Conservation (phyloP, 345 rosid species). For the Populus euphratica region DNA sequence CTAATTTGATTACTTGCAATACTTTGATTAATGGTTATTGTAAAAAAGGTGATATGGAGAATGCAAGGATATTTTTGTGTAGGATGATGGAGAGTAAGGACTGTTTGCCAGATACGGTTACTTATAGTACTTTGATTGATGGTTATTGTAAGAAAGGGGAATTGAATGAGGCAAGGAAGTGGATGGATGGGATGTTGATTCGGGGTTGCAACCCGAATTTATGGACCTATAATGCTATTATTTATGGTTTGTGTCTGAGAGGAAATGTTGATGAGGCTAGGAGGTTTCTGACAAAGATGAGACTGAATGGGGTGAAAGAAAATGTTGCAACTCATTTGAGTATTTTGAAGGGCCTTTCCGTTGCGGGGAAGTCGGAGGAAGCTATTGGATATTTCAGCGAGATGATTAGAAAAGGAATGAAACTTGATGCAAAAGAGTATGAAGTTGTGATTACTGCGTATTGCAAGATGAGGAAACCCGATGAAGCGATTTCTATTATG, state of each 20-base stretch:
- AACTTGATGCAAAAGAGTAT: slow-evolving; percentile 28
- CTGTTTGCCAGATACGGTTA: slow-evolving; percentile 31
- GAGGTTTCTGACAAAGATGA: slow-evolving; percentile 34
- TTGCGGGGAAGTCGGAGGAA: slow-evolving; percentile 23
- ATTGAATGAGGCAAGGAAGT: slow-evolving; percentile 33
- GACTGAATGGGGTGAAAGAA: slow-evolving; percentile 36
- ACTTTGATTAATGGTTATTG: slow-evolving; percentile 43
- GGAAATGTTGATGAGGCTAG: slow-evolving; percentile 37
- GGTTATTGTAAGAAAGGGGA: slow-evolving; percentile 42
- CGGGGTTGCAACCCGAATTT: slow-evolving; percentile 31
- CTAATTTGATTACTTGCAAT: slow-evolving; percentile 30
- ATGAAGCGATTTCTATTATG: slow-evolving; percentile 25
- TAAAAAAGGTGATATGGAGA: slow-evolving; percentile 35
- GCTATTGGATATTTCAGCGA: slow-evolving; percentile 30
- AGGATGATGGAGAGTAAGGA: slow-evolving; percentile 12
- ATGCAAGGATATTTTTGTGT: slow-evolving; percentile 17
- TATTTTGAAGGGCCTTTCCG: slow-evolving; percentile 36
- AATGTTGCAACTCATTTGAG: slow-evolving; percentile 30
- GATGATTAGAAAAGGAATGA: slow-evolving; percentile 18
- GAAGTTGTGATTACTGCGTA: slow-evolving; percentile 25
- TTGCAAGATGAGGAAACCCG: slow-evolving; percentile 31
- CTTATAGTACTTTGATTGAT: slow-evolving; percentile 40
- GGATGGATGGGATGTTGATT: slow-evolving; percentile 27
- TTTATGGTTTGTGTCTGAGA: slow-evolving; percentile 37
- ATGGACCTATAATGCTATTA: slow-evolving; percentile 39